Conservation (phyloP, 1,284 basidiomycete species). For the Thecaphora thlaspeos region DNA sequence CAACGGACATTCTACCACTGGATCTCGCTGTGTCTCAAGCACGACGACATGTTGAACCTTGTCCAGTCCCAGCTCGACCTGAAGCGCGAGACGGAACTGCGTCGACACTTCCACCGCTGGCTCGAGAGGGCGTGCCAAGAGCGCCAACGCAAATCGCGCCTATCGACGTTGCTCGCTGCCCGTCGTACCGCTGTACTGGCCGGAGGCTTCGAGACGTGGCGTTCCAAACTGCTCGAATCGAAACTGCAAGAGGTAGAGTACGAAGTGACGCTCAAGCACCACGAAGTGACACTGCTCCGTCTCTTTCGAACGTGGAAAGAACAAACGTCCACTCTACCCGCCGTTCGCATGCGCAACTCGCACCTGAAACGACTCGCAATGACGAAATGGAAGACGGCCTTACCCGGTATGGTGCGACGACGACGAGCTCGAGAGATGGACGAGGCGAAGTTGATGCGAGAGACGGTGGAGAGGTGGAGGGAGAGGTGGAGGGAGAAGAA, state of each 20-base stretch:
- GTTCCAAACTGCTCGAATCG: slow-evolving; percentile 16
- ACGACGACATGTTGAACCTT: slow-evolving; percentile 34
- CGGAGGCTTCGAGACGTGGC: slow-evolving; percentile 11
- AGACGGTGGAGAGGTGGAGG: slow-evolving; percentile 9
- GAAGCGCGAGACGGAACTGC: slow-evolving; percentile 24
- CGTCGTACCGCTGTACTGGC: slow-evolving; percentile 1
- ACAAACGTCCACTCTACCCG: slow-evolving; percentile 20
- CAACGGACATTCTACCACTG: slow-evolving; percentile 29
- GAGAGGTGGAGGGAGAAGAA: slow-evolving; percentile 1
- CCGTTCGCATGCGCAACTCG: slow-evolving; percentile 28
- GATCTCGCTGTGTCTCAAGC: slow-evolving; percentile 34
- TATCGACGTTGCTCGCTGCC: slow-evolving; percentile 3
- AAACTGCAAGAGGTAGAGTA: slow-evolving; percentile 26
- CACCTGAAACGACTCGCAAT: slow-evolving; percentile 13
- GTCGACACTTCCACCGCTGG: slow-evolving; percentile 21
- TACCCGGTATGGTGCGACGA: slow-evolving; percentile 8
- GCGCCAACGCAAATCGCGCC: slow-evolving; percentile 3
- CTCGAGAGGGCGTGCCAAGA: slow-evolving; percentile 9
- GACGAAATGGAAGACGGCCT: slow-evolving; percentile 9
- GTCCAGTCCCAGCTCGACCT: slow-evolving; percentile 42
- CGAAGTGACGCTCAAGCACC: slow-evolving; percentile 27
- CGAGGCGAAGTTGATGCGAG: slow-evolving; percentile 6
- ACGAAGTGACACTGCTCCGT: slow-evolving; percentile 14
- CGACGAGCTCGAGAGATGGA: slow-evolving; percentile 6
- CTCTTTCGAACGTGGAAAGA: slow-evolving; percentile 20